Base-by-base conservation (phyloP, 2,329 filamentous ascomycete genomes). In the Colletotrichum sublineola region DNA sequence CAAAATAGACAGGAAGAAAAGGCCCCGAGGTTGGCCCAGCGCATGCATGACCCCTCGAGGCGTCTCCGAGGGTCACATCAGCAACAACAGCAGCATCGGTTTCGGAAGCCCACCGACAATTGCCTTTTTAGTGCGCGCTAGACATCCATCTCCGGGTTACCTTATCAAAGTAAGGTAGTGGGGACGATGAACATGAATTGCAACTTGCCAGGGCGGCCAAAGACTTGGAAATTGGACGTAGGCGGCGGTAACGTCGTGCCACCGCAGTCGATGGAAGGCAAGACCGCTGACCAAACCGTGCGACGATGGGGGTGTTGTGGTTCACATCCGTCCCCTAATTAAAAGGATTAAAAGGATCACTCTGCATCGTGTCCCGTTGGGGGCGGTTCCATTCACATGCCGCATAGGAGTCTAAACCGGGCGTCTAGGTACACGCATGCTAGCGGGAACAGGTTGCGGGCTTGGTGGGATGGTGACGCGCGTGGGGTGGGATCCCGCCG, bases 161-260 rank as follows among this genome's bases (percentile, higher is more conserved):
- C 42, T 69, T 64, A 55, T 60, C 36, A 64, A 55, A 60, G 58
- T 68, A 68, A 60, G 53, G 29, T 64, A 69, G 66, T 60, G 66
- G 69, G 24, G 60, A 64, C 44, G 18, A 29, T 14, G 33, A 29
- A 53, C 55, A 60, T 61, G 63, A 31, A 53, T 48, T 31, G 24
- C 5, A 55, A 31, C 53, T 48, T 31, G 24, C 5, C 33, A 72
- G 58, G 65, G 53, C 58, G 55, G 66, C 60, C 69, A 72, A 72
- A 60, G 64, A 33, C 14, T 6, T 72, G 60, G 66, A 72, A 69
- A 69, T 72, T 72, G 66, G 60, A 38, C 52, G 52, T 24, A 31
- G 50, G 50, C 50, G 52, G 58, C 66, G 53, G 38, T 61, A 60
- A 61, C 44, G 65, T 65, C 33, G 61, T 53, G 33, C 46, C 69